Evolutionary conservation across 176 grass and related monocot species (phyloP), one percentile per base, ranked within the genome.

Genomic region (Poa pratensis): DNA sequence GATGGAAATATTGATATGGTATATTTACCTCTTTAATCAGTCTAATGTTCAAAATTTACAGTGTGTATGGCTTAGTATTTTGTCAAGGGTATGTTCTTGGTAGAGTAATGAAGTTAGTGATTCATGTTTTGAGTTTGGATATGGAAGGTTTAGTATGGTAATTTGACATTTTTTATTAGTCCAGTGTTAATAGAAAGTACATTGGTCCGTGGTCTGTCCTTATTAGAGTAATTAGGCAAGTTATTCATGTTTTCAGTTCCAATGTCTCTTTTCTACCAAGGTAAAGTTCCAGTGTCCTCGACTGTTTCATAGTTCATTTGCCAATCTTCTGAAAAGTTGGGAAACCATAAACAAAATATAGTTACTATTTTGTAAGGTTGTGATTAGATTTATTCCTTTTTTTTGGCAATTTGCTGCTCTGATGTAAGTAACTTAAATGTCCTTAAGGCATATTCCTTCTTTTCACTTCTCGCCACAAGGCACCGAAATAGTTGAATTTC

Each of bases 1-100:
- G 52, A 75, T 57, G 59, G 55, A 75, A 82, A 77, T 75, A 11
- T 90, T 64, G 82, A 90, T 90, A 85, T 85, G 91, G 88, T 93
- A 93, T 78, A 73, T 80, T 55, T n/a, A 76, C 40, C 15, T 80
- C 23, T 71, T 81, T 22, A 81, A 46, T 60, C 39, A 79, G 14
- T 88, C 3, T 14, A 55, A 85, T 72, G 74, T 42, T 71, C 10
- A 51, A 26, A 23, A 39, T 18, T 42, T 53, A 53, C 30, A 75
- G 51, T 80, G 14, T 52, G n/a, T 72, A 37, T 86, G 23, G 16
- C 51, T 50, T 50, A 50, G 14, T 69, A 37, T 81, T 52, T 17
- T 45, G 23, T 66, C 16, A 68, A 30, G 26, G 42, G 3, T 55
- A 35, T 43, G 61, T 78, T 84, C 40, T 40, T 9, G 19, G 65